phyloP scores from a whole-genome alignment of 1,284 basidiomycete genomes.

The Tetrapyrgos nigripes region DNA sequence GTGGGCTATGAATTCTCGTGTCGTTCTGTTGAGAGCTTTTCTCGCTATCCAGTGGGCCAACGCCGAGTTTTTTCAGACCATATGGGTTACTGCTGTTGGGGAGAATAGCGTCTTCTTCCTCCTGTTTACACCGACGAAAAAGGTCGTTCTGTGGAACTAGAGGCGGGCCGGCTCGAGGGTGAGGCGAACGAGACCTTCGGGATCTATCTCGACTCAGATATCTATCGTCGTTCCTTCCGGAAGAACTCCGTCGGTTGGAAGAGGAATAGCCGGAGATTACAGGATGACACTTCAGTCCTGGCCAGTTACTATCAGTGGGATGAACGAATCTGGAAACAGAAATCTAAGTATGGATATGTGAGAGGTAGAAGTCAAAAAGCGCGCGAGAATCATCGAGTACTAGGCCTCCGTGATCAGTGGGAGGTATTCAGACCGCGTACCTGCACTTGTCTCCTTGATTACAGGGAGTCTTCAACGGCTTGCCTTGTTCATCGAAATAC shows the following conservation, averaged over 20 bases:
- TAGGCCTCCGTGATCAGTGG: no score
- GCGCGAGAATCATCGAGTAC: no score
- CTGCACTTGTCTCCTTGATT: constrained; percentile 54
- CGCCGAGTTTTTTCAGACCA: background rate
- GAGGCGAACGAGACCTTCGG: background rate
- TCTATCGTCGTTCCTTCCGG: background rate
- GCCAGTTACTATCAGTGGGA: constrained; percentile 53
- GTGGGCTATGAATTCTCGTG: no score
- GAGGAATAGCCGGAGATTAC: background rate
- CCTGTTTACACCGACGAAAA: constrained; percentile 36
- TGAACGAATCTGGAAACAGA: constrained; percentile 52
- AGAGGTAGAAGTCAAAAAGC: no score
- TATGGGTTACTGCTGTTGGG: background rate
- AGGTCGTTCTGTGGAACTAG: constrained; percentile 42
- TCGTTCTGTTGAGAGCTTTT: no score
- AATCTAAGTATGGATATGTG: no score
- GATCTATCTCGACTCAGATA: background rate
- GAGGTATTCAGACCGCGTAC: constrained; percentile 38
- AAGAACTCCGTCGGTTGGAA: background rate
- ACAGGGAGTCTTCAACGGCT: constrained; percentile 47
- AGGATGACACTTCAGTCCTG: constrained; percentile 28
- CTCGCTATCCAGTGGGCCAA: background rate
- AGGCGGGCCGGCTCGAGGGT: constrained; percentile 20
- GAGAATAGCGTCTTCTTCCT: constrained; percentile 25
- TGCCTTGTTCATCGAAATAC: constrained; percentile 51